Conservation (phyloP, 192 early-diverging fungal species). For the Funneliformis mosseae region DNA sequence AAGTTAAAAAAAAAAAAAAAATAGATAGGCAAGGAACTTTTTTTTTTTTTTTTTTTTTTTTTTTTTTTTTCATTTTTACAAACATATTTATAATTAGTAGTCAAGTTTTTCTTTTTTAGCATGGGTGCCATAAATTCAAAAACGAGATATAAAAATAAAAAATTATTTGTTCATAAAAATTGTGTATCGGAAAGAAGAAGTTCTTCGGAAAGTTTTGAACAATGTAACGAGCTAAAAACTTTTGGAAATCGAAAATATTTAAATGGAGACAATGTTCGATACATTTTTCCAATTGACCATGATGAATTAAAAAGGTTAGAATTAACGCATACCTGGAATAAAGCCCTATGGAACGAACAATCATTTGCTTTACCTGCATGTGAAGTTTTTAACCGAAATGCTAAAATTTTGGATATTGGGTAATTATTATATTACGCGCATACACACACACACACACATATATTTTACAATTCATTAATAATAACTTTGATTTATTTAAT, state of each 20-base stretch:
- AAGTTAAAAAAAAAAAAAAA: too few relatives aligned
- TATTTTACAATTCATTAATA: too few relatives aligned
- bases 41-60: too few relatives aligned
- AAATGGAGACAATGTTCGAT: not conserved
- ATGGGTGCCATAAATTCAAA: not conserved
- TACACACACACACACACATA: too few relatives aligned
- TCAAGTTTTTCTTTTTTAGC: too few relatives aligned
- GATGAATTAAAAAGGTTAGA: not conserved
- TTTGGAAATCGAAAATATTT: not conserved
- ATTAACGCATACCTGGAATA: not conserved
- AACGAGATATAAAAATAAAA: not conserved
- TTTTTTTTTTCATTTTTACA: too few relatives aligned
- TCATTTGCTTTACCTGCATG: not conserved
- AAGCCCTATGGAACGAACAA: not conserved
- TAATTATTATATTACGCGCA: not conserved
- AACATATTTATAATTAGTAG: too few relatives aligned
- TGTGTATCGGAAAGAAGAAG: not conserved
- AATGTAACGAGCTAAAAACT: not conserved
- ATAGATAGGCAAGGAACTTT: too few relatives aligned
- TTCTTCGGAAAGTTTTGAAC: not conserved
- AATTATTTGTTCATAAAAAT: not conserved
- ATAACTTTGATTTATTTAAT: too few relatives aligned
- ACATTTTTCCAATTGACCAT: not conserved
- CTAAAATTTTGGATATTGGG: not conserved
- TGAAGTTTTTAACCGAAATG: not conserved